Base-by-base conservation (phyloP, 192 early-diverging fungal genomes). In the Rhizoclosmatium sp. region DNA sequence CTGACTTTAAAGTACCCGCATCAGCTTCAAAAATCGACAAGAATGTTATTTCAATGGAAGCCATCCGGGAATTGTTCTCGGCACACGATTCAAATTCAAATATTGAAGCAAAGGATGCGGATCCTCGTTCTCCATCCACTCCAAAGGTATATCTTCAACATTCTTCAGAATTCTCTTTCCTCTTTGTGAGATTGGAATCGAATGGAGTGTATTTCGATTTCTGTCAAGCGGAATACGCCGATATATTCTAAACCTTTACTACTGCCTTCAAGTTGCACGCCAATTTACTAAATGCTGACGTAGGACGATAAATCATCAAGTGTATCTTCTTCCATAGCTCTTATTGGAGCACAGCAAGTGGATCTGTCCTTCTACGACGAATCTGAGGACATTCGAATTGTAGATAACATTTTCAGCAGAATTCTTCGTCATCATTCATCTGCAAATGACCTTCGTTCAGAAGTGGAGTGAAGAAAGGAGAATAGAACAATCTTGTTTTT, bases 321-420 rank as follows among this genome's bases (percentile, higher is more conserved):
- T 39, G 31, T 14, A 12, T 65, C 12, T 65, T 54, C 51, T 16
- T 54, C 51, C 51, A 16, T 54, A 12, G 45, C 21, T 65, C 31
- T 39, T 65, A 10, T 41, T 23, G 62, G 44, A 7, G 67, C 16
- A 3, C 39, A 40, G 14, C 40, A 12, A 5, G 23, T 23, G 4
- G 75, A 76, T 66, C 16, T 76, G 62, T 47, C 21, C 12, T 76
- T 76, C 31, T 76, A 76, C 41, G 75, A 76, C 40, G 75, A 76
- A 41, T 46, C 23, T 12, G 75, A 76, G n/a, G 75, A 76, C 42
- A 76, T 66, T 3, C 64, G 64, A 39, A 56, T 76, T 42, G 75
- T 76, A 10, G 75, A 76, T 21, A 61, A 65, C n/a, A 56, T 46
- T 14, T 76, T 76, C 66, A 10, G 12, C 5, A 59, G 44, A 21